phyloP scores from a whole-genome alignment of 768 basidiomycete genomes.

The Serendipita indica region DNA sequence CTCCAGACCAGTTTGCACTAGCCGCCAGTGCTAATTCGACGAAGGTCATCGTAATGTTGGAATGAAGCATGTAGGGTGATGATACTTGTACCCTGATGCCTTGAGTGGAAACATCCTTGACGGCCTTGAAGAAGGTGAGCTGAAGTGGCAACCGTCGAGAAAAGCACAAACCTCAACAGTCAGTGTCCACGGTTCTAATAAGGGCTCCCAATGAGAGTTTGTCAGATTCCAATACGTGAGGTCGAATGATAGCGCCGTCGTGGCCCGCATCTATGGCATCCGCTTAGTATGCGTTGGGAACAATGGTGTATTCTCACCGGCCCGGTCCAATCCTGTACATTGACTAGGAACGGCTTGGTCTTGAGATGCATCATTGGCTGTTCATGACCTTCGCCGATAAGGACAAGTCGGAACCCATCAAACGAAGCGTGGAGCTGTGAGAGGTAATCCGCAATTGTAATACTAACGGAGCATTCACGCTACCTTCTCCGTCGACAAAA shows the following conservation, averaged over 20 bases:
- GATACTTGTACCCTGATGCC: conserved; percentile 46
- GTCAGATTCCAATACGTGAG: conserved; percentile 94
- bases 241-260: conserved; percentile 62
- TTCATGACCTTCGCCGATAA: conserved; percentile 91
- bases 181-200: conserved; percentile 95
- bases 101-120: conserved; percentile 34
- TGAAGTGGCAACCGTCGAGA: background rate
- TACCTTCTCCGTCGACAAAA: conserved; percentile 80
- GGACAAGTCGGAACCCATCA: conserved; percentile 81
- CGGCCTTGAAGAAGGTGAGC: conserved; percentile 29
- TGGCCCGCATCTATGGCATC: conserved; percentile 54
- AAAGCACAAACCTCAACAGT: conserved; percentile 39
- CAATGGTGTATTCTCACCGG: conserved; percentile 36
- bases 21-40: conserved; percentile 70
- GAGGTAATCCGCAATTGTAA: conserved; percentile 9
- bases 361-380: conserved; percentile 85
- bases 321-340: conserved; percentile 87
- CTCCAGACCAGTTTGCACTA: conserved; percentile 55
- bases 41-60: conserved; percentile 84
- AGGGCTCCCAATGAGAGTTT: conserved; percentile 96
- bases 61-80: conserved; percentile 71
- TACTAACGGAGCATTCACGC: conserved; percentile 16
- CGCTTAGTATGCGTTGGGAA: background rate
- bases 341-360: conserved; percentile 67
- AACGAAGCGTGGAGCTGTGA: conserved; percentile 66